These are phyloP conservation scores for Phytopythium cucurbitacearum DNA, from an alignment of 352 stramenopile species.

Conservation along the genomic window DNA sequence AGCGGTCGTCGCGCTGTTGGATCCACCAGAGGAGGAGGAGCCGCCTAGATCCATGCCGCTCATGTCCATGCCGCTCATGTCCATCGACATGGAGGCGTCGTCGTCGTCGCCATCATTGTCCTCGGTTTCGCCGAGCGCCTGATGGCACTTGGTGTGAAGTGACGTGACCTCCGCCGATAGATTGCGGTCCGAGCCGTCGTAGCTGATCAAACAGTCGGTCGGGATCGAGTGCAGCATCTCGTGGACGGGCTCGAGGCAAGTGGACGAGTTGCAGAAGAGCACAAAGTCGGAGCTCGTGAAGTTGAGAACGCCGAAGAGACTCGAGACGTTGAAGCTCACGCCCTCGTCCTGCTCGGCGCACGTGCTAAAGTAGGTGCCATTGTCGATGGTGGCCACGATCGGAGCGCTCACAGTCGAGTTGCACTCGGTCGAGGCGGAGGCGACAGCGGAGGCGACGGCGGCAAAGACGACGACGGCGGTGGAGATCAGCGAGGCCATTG, in stretches of 20 bases:
- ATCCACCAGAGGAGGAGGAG: conserved; percentile 9
- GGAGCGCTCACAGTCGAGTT: conserved; percentile 22
- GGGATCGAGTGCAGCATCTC: conserved; percentile 30
- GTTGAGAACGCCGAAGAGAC: conserved; percentile 40
- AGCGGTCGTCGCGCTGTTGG: conserved; percentile 9
- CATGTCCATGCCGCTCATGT: conserved; percentile 18
- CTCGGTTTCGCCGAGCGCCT: conserved; percentile 16
- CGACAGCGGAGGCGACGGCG: conserved; percentile 1
- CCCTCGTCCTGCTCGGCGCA: conserved; percentile 34
- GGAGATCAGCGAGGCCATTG: conserved; percentile 12
- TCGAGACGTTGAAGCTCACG: conserved; percentile 43
- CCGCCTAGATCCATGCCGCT: conserved; percentile 18
- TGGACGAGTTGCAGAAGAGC: conserved; percentile 47
- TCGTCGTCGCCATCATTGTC: conserved; percentile 18
- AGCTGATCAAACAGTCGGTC: conserved; percentile 38
- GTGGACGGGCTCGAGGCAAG: conserved; percentile 57
- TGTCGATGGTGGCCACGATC: conserved; percentile 35
- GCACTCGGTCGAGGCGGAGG: conserved; percentile 16
- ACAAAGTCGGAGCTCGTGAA: conserved; percentile 42
- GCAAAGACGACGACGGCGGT: conserved; percentile 17
- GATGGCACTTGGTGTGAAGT: conserved; percentile 53
- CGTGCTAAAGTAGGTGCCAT: conserved; percentile 47
- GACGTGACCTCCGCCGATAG: conserved; percentile 29
- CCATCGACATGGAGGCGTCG: conserved; percentile 9
- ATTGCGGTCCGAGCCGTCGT: conserved; percentile 33